phyloP scores from a whole-genome alignment of 2,329 filamentous ascomycete genomes.

The Sclerotinia trifoliorum region DNA sequence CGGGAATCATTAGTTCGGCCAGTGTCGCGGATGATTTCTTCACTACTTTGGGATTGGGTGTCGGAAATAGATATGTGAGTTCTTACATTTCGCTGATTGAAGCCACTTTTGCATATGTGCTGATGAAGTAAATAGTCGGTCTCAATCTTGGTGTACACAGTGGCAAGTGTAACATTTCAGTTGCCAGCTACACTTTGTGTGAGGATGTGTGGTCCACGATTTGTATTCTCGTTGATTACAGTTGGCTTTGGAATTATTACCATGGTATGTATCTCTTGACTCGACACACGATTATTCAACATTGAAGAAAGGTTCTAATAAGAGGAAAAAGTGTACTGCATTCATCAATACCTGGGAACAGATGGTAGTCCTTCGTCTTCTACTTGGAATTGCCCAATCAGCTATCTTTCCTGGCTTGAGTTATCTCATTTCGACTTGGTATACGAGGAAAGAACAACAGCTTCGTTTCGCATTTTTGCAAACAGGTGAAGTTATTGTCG shows the following conservation, averaged over 20 bases:
- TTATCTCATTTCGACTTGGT: conserved; percentile 47
- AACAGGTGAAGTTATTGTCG: conserved; percentile 61
- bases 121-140: conserved; percentile 47
- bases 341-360: conserved; percentile 67
- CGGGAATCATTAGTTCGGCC: conserved; percentile 66
- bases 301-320: neutral
- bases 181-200: conserved; percentile 67
- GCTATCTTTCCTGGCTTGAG: conserved; percentile 53
- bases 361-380: conserved; percentile 65
- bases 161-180: conserved; percentile 66
- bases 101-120: neutral
- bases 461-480: conserved; percentile 65
- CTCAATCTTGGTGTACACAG: conserved; percentile 71
- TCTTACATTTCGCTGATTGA: neutral
- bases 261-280: conserved; percentile 40
- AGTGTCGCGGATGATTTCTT: conserved; percentile 55
- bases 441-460: conserved; percentile 39
- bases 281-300: neutral
- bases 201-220: conserved; percentile 60
- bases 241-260: conserved; percentile 63
- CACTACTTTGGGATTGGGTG: conserved; percentile 57
- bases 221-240: conserved; percentile 61
- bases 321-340: conserved; percentile 52
- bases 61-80: conserved; percentile 58
- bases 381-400: conserved; percentile 63